These are phyloP conservation scores for Laetiporus sulphureus DNA, from an alignment of 1,284 basidiomycete genomes.

Conservation along the genomic window DNA sequence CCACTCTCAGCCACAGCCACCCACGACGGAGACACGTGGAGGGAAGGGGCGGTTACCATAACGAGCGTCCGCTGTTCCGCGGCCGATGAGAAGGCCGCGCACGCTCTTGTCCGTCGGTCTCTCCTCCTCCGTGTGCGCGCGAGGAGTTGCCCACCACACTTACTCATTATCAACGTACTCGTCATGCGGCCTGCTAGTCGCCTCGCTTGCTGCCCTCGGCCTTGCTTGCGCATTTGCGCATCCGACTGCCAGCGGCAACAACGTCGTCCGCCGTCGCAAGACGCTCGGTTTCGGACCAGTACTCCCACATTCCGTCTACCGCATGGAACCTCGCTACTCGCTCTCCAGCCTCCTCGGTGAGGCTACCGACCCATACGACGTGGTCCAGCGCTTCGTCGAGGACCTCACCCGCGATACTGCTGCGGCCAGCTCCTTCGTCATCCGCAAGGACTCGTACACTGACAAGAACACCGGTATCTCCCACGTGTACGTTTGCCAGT, in stretches of 20 bases:
- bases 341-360: constrained; percentile 31
- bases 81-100: constrained; percentile 15
- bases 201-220: constrained; percentile 25
- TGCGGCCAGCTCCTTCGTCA: constrained; percentile 40
- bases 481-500: constrained; percentile 79
- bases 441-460: constrained; percentile 81
- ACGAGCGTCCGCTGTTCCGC: too few relatives aligned
- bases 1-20: too few relatives aligned
- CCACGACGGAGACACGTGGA: too few relatives aligned
- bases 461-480: constrained; percentile 79
- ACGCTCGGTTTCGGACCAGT: constrained; percentile 75
- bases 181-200: constrained; percentile 29
- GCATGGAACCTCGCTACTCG: constrained; percentile 41
- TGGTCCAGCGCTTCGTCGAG: constrained; percentile 56
- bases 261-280: constrained; percentile 49
- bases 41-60: too few relatives aligned
- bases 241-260: constrained; percentile 12
- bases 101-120: constrained; percentile 7
- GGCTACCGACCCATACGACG: constrained; percentile 43
- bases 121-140: constrained; percentile 12
- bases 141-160: constrained; percentile 11
- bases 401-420: constrained; percentile 36
- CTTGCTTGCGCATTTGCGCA: constrained; percentile 24
- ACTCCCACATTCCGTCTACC: constrained; percentile 66
- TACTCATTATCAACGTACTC: constrained; percentile 1